A percentile compares a stretch with the other conserved stretches of the same genome.
Conservation (phyloP, 2,329 filamentous ascomycete species). For the Fusarium compactum region DNA sequence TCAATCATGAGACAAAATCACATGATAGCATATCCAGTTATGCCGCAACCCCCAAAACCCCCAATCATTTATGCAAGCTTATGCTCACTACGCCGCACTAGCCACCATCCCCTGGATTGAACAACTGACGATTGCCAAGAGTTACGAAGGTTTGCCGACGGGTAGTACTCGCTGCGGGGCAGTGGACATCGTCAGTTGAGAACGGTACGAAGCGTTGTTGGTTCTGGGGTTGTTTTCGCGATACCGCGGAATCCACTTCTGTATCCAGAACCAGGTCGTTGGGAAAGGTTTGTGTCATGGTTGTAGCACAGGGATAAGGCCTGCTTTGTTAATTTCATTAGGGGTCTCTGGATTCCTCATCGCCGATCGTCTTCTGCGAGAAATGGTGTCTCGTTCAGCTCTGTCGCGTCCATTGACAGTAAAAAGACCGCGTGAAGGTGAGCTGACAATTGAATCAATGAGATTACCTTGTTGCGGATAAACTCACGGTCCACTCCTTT, state of each 20-base stretch:
- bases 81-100: neutral
- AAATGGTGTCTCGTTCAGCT: neutral
- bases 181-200: conserved; percentile 2
- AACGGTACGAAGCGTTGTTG: conserved; percentile 3
- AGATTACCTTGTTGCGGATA: neutral
- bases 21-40: neutral
- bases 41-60: neutral
- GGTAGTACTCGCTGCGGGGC: neutral
- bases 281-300: conserved; percentile 3
- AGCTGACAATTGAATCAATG: neutral
- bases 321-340: neutral
- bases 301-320: neutral
- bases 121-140: neutral
- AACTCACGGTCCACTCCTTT: neutral
- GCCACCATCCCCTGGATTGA: neutral
- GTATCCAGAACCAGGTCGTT: neutral
- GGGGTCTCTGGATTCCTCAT: neutral
- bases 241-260: neutral
- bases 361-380: neutral
- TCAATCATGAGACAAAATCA: neutral
- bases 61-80: neutral
- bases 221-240: neutral
- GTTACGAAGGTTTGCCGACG: neutral
- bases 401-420: neutral
- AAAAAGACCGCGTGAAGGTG: neutral